phyloP scores from a whole-genome alignment of 2,329 filamentous ascomycete species.

The Fusarium nygamai region DNA sequence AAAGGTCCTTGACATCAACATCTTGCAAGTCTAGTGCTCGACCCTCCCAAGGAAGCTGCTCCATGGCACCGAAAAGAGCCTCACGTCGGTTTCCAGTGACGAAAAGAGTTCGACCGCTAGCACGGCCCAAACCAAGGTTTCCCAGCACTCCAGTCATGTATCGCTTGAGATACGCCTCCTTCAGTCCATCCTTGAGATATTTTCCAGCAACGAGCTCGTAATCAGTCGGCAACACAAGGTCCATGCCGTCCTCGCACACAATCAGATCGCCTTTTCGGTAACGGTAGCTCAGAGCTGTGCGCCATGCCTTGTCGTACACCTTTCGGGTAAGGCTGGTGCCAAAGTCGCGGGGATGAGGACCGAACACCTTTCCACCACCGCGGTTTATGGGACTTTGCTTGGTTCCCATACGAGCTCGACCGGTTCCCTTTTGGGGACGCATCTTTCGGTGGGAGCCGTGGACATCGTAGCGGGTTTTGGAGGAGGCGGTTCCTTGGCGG shows the following conservation, averaged over 20 bases:
- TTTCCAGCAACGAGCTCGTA: slow-evolving; percentile 56
- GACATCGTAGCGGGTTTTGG: slow-evolving; percentile 85
- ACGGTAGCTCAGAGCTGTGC: slow-evolving; percentile 91
- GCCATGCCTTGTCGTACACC: slow-evolving; percentile 95
- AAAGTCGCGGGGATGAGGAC: slow-evolving; percentile 94
- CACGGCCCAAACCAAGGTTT: slow-evolving; percentile 74
- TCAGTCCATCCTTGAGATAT: slow-evolving; percentile 59
- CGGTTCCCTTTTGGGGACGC: slow-evolving; percentile 86
- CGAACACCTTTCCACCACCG: slow-evolving; percentile 89
- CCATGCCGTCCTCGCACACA: slow-evolving; percentile 81
- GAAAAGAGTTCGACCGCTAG: slow-evolving; percentile 76
- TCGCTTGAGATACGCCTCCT: slow-evolving; percentile 67
- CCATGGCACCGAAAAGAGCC: slow-evolving; percentile 74
- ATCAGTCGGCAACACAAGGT: slow-evolving; percentile 67
- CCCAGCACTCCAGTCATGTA: slow-evolving; percentile 75
- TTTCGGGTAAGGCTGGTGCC: slow-evolving; percentile 84
- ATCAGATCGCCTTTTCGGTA: slow-evolving; percentile 88
- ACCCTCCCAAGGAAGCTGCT: slow-evolving; percentile 71
- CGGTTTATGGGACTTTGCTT: slow-evolving; percentile 82
- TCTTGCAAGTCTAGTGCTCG: slow-evolving; percentile 76
- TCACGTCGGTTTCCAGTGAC: slow-evolving; percentile 71
- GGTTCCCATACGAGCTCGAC: slow-evolving; percentile 80
- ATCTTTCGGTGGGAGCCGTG: slow-evolving; percentile 86
- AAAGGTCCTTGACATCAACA: slow-evolving; percentile 93
- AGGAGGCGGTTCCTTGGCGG: slow-evolving; percentile 84